Conservation (phyloP, 2,329 filamentous ascomycete species). For the Colletotrichum magnum region DNA sequence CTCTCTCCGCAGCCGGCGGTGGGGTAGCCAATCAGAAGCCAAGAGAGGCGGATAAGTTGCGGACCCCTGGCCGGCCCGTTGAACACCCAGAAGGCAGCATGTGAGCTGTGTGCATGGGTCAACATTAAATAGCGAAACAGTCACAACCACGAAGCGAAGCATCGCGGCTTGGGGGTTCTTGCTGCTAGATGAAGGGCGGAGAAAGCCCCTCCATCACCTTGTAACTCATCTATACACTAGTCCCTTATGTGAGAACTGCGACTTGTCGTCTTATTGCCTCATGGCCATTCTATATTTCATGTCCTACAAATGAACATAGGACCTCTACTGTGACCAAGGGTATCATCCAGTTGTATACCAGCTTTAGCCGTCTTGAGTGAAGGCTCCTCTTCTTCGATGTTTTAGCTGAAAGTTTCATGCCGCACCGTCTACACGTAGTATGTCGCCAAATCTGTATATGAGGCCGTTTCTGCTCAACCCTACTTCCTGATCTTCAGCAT, state of each 20-base stretch:
- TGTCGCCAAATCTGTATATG: not conserved
- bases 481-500: not conserved
- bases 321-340: slow-evolving; percentile 12
- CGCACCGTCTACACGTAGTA: not conserved
- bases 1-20: slow-evolving; percentile 40
- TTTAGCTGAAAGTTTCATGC: not conserved
- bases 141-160: slow-evolving; percentile 7
- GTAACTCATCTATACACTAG: too few species aligned
- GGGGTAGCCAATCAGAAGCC: slow-evolving; percentile 32
- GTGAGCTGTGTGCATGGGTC: slow-evolving; percentile 34
- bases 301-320: not conserved
- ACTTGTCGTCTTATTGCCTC: not conserved
- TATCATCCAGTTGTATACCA: slow-evolving; percentile 27
- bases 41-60: not conserved
- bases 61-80: slow-evolving; percentile 12
- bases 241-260: too few species aligned
- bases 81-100: slow-evolving; percentile 18
- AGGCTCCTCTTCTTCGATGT: not conserved
- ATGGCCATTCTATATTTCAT: not conserved
- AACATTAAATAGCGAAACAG: not conserved
- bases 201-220: too few species aligned
- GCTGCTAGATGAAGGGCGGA: not conserved
- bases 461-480: not conserved
- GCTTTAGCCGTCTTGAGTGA: slow-evolving; percentile 4
- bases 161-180: not conserved